Evolutionary conservation across 331 rosid species (phyloP).

Genomic region (Pyrus hybrid): DNA sequence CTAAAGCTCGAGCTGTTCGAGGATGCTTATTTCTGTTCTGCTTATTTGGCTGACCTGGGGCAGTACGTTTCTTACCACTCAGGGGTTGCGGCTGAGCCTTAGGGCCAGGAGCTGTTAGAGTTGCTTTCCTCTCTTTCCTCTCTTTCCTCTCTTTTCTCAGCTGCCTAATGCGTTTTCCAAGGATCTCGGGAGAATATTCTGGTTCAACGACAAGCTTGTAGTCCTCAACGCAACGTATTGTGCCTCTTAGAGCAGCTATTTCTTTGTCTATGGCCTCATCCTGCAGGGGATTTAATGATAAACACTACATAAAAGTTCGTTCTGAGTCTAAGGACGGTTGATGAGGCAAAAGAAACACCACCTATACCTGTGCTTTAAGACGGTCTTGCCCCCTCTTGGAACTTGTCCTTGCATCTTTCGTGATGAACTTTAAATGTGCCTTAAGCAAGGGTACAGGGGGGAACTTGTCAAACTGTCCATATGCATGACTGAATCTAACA

Average conservation of each 20-base stretch:
- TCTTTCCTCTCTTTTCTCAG: not conserved
- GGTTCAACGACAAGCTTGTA: conserved; percentile 23
- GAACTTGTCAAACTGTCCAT: conserved; percentile 16
- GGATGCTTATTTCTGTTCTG: conserved; percentile 8
- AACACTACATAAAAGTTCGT: not conserved
- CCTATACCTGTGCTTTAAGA: conserved; percentile 14
- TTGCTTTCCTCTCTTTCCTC: conserved; percentile 7
- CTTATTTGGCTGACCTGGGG: conserved; percentile 1
- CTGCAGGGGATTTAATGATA: conserved; percentile 14
- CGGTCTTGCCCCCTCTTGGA: conserved; percentile 2
- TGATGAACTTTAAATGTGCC: conserved; percentile 14
- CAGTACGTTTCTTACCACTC: conserved; percentile 20
- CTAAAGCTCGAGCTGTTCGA: conserved; percentile 1
- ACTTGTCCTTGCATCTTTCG: conserved; percentile 2
- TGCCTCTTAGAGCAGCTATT: conserved; percentile 18
- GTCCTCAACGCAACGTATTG: conserved; percentile 20
- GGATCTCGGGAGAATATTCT: conserved; percentile 12
- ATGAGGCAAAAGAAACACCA: not conserved
- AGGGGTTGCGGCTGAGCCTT: conserved; percentile 1
- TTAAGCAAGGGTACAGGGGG: conserved; percentile 26
- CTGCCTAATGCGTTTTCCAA: conserved; percentile 12
- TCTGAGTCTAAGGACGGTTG: not conserved
- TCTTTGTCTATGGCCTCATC: conserved; percentile 24
- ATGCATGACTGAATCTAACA: conserved; percentile 22
- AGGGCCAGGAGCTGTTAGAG: not conserved